These are phyloP conservation scores for Xylaria arbuscula DNA, from an alignment of 2,329 filamentous ascomycete genomes.

Conservation along the genomic window DNA sequence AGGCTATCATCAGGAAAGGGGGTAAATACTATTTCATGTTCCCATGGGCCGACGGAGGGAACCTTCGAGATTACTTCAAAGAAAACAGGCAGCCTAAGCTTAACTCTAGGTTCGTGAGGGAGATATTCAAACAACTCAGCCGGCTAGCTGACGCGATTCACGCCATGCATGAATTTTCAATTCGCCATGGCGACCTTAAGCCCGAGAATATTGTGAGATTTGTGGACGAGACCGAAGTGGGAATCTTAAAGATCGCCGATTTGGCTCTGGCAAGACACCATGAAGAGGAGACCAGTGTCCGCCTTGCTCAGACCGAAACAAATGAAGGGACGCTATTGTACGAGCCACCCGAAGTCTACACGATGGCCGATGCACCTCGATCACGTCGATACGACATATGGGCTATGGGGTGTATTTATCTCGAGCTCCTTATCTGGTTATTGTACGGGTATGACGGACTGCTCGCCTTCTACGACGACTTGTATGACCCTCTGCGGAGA, in stretches of 20 bases:
- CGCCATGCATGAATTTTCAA: background rate
- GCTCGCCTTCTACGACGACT: background rate
- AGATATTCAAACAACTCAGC: conserved; percentile 7
- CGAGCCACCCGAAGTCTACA: conserved; percentile 10
- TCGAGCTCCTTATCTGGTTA: conserved; percentile 16
- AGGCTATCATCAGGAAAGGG: background rate
- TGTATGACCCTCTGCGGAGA: background rate
- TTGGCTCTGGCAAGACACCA: background rate
- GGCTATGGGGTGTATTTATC: conserved; percentile 11
- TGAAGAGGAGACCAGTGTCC: background rate
- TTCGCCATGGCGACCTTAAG: conserved; percentile 1
- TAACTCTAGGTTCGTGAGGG: background rate
- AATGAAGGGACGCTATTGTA: conserved; percentile 1
- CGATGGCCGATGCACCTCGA: background rate
- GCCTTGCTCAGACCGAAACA: background rate
- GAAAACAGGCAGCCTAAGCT: background rate
- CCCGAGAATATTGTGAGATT: conserved; percentile 13
- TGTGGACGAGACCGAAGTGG: background rate
- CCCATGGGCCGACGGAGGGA: conserved; percentile 14
- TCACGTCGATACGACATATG: conserved; percentile 12
- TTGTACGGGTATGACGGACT: conserved; percentile 31
- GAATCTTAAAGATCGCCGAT: conserved; percentile 4
- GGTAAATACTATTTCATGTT: conserved; percentile 15
- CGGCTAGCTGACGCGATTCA: conserved; percentile 2
- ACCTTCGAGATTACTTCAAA: conserved; percentile 2